Evolutionary conservation across 208 protist genomes (phyloP).

Genomic region (Trypanosoma brucei): DNA sequence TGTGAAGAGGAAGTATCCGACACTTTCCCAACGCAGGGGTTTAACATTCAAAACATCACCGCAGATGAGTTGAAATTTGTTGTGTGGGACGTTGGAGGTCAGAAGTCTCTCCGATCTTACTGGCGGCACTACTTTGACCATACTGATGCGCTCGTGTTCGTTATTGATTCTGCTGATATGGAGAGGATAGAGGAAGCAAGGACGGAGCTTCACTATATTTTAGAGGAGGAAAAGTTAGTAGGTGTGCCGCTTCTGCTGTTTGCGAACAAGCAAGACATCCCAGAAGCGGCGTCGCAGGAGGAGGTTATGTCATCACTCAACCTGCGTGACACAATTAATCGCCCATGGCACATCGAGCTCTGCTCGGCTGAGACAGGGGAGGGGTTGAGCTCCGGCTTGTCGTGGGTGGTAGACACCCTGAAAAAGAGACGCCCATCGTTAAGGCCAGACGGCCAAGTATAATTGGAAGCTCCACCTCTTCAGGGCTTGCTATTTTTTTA

Average conservation of each 20-base stretch:
- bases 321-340: conserved; percentile 73
- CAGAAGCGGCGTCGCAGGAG: conserved; percentile 69
- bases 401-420: conserved; percentile 83
- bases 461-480: no score
- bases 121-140: conserved; percentile 97
- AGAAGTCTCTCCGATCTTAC: conserved; percentile 92
- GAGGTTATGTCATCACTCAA: conserved; percentile 69
- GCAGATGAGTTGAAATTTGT: conserved; percentile 92
- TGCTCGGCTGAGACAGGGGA: conserved; percentile 93
- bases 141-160: conserved; percentile 91
- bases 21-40: conserved; percentile 96
- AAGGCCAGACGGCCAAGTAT: not conserved
- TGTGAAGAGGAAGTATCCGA: conserved; percentile 90
- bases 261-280: conserved; percentile 97
- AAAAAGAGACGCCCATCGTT: not conserved
- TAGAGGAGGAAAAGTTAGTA: conserved; percentile 93
- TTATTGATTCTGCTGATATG: conserved; percentile 91
- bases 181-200: conserved; percentile 87
- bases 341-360: conserved; percentile 91
- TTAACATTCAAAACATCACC: conserved; percentile 95
- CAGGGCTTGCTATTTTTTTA: not conserved
- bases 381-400: conserved; percentile 86
- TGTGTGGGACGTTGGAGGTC: conserved; percentile 97
- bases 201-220: conserved; percentile 79
- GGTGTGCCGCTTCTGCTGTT: conserved; percentile 93